Evolutionary conservation across 1,284 basidiomycete species (phyloP), one percentile per base, ranked within the genome.

Genomic region (Trichosporon coremiiforme): DNA sequence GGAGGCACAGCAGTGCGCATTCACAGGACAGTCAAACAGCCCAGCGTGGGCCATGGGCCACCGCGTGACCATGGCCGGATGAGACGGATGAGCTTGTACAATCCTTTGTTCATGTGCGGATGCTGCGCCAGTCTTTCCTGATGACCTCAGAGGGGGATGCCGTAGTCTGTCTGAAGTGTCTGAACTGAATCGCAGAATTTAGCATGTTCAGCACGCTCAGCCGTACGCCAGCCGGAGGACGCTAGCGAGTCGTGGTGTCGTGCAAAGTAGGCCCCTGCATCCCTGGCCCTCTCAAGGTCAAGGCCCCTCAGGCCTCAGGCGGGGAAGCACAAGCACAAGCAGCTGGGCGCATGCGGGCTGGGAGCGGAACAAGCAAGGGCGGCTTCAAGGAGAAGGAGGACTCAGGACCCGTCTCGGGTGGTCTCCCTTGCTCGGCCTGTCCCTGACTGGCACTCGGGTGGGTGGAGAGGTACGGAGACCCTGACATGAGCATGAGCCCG

Each of bases 401-500:
- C 55, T 57, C 55, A 57, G 55, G 55, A 4, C 8, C n/a, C n/a
- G n/a, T 29, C 55, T 31, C 55, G 29, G 55, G 29, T 17, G 22
- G 15, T 20, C 55, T 31, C 29, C 25, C 55, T 57, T 57, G 29
- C 55, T 57, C 55, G 55, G 55, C 55, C 55, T 57, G 55, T 57
- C 55, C 55, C 55, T 57, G 55, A 9, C 47, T 22, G n/a, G n/a
- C 47, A 22, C 47, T 53, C n/a, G 47, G 20, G 47, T 53, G 47
- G 47, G 55, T 29, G 55, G 25, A 57, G 15, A 31, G 25, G 55
- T 9, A 57, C 55, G 55, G 31, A 9, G 29, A 31, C 55, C 55
- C 55, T 57, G 55, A 57, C 55, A 29, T 31, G 29, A 57, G 55
- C 55, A 57, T 57, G 55, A 29, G 55, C 55, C 55, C 55, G 29